Evolutionary conservation across 257 asterid species (phyloP), one percentile per base, ranked within the genome.

Genomic region (Solanum ossicruentum): DNA sequence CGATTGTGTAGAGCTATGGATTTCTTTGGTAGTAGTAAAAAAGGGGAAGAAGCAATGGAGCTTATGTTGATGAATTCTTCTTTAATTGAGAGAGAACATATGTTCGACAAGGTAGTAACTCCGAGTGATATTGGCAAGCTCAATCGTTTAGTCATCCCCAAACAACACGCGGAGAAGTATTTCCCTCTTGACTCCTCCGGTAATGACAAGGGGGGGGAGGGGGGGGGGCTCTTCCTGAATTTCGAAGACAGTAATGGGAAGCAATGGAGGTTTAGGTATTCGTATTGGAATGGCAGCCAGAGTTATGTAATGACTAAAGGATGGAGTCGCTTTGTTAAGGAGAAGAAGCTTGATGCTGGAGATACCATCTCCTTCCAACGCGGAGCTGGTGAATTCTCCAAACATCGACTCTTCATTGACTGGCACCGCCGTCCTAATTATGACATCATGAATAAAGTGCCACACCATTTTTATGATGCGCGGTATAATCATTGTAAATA

Each of bases 261-360:
- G 88, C 94, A 95, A 0, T 96, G 99, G 99, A 78, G 99, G 55
- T 96, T 96, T 82, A 81, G 99, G 60, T 96, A 96, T 90, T 94
- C 98, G 0, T 94, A 96, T 86, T 94, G 99, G 99, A 96, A 94
- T 93, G 94, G 99, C 87, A 94, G 98, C 92, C 99, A 96, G 89
- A 96, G 99, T 95, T 96, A 96, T 86, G 99, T 96, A 2, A 96
- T 96, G 98, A 96, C 99, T 6, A 96, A 96, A 56, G 99, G 99
- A 0, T 96, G 98, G 98, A 92, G 96, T 88, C 92, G 98, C 7
- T 95, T 95, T 80, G 98, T 95, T 15, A 95, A 93, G 89, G 98
- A 93, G 71, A 93, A 95, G 85, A 93, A 93, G 90, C 93, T 95
- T 28, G 98, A 93, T 83, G 98, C 98, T 71, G 98, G 98, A 0